Evolutionary conservation across 129 eudicot species (phyloP).

Genomic region (Flaveria robusta): DNA sequence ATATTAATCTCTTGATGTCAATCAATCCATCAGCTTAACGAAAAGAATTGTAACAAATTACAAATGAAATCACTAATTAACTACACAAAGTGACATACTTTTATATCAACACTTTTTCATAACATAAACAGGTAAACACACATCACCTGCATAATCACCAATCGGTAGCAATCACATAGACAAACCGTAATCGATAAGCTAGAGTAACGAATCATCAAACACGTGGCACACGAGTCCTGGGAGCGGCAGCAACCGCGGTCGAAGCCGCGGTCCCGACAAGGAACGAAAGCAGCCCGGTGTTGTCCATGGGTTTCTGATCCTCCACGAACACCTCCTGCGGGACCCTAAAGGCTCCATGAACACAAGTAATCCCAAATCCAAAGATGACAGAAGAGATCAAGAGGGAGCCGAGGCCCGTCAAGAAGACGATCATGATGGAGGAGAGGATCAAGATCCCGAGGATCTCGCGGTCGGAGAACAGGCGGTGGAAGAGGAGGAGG

Average conservation of each 20-base stretch:
- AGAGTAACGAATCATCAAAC: constrained; percentile 6
- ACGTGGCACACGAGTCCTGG: constrained; percentile 13
- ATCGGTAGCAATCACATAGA: neutral
- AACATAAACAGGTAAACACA: neutral
- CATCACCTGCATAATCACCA: constrained; percentile 5
- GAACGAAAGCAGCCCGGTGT: constrained; percentile 33
- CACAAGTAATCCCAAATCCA: constrained; percentile 49
- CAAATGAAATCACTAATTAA: neutral
- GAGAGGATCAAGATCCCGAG: constrained; percentile 50
- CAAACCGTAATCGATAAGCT: neutral
- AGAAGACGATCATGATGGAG: constrained; percentile 45
- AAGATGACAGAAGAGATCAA: constrained; percentile 56
- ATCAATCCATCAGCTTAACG: neutral
- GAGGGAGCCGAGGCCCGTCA: constrained; percentile 67
- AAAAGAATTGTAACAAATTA: neutral
- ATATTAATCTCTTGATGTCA: too few relatives aligned
- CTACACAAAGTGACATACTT: neutral
- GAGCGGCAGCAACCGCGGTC: constrained; percentile 14
- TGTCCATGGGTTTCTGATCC: constrained; percentile 35
- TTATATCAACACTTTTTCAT: neutral
- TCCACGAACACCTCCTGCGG: constrained; percentile 79
- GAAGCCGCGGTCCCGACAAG: constrained; percentile 14
- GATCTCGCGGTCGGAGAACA: constrained; percentile 57
- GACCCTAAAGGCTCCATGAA: constrained; percentile 67
- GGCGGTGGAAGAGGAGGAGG: constrained; percentile 44